Evolutionary conservation across 176 grass and related monocot genomes (phyloP).

Genomic region (Pontederia crassipes): DNA sequence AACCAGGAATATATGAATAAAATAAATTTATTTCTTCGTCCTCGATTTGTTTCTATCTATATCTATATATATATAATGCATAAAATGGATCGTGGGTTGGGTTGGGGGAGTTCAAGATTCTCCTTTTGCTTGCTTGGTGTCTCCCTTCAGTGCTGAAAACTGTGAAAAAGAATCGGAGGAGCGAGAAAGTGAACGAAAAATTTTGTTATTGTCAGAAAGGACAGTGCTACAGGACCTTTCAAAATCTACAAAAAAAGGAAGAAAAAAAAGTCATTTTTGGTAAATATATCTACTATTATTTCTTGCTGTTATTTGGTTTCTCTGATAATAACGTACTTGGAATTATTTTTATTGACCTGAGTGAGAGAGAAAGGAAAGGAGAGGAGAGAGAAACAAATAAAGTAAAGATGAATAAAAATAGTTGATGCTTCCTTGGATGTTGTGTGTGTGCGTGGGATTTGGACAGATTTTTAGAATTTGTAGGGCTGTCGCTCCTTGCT

Average conservation of each 20-base stretch:
- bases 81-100: background rate
- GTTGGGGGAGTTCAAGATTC: slow-evolving; percentile 7
- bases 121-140: background rate
- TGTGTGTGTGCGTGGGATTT: background rate
- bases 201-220: too few relatives aligned
- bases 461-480: slow-evolving; percentile 7
- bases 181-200: slow-evolving; percentile 5
- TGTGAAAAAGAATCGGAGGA: background rate
- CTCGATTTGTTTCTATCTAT: background rate
- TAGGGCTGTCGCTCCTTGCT: background rate
- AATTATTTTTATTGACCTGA: too few relatives aligned
- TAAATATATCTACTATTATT: too few relatives aligned
- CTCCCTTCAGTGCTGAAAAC: slow-evolving; percentile 4
- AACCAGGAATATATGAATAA: background rate
- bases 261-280: too few relatives aligned
- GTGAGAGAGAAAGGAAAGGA: too few relatives aligned
- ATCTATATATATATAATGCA: too few relatives aligned
- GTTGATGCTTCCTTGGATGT: slow-evolving; percentile 4
- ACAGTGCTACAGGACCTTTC: too few relatives aligned
- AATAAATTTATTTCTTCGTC: background rate
- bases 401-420: background rate
- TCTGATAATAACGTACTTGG: too few relatives aligned
- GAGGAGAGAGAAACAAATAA: background rate
- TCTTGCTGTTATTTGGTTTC: too few relatives aligned
- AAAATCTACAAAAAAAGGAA: too few relatives aligned